A percentile compares a stretch with the other conserved stretches of the same genome.
phyloP scores from a whole-genome alignment of 345 rosid species.

The Gossypium arboreum region DNA sequence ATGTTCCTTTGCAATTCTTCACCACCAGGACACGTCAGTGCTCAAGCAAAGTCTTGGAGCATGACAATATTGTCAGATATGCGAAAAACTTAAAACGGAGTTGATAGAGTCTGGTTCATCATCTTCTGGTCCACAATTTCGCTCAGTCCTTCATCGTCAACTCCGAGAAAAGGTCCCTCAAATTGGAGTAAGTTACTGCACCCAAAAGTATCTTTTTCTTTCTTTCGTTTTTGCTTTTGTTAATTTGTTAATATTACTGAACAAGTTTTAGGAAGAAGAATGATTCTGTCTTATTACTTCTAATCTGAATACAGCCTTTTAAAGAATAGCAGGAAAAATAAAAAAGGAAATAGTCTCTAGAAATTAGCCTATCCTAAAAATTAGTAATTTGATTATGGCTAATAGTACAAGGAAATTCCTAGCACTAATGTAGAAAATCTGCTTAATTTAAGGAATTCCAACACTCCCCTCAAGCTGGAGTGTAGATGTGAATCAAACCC shows the following conservation, averaged over 20 bases:
- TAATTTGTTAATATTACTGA: neutral
- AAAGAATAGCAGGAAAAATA: no score
- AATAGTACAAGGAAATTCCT: no score
- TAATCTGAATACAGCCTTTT: no score
- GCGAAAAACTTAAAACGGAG: conserved; percentile 64
- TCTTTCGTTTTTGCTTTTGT: neutral
- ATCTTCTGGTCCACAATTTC: conserved; percentile 42
- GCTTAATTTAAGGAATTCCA: no score
- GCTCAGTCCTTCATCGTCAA: conserved; percentile 47
- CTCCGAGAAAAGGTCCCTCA: conserved; percentile 45
- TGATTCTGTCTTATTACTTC: no score
- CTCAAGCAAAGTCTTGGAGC: conserved; percentile 56
- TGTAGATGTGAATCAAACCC: no score
- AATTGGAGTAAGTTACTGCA: conserved; percentile 46
- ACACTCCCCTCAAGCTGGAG: no score
- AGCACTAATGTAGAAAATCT: no score
- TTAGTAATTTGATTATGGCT: no score
- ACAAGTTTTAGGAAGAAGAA: no score
- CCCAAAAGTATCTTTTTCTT: neutral
- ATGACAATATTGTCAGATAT: conserved; percentile 55
- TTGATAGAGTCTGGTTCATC: conserved; percentile 52
- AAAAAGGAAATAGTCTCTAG: no score
- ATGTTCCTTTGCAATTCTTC: conserved; percentile 15
- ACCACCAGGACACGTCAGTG: conserved; percentile 60
- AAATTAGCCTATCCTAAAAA: no score